These are phyloP conservation scores for Centaurea solstitialis DNA, from an alignment of 129 eudicot species.

Conservation along the genomic window DNA sequence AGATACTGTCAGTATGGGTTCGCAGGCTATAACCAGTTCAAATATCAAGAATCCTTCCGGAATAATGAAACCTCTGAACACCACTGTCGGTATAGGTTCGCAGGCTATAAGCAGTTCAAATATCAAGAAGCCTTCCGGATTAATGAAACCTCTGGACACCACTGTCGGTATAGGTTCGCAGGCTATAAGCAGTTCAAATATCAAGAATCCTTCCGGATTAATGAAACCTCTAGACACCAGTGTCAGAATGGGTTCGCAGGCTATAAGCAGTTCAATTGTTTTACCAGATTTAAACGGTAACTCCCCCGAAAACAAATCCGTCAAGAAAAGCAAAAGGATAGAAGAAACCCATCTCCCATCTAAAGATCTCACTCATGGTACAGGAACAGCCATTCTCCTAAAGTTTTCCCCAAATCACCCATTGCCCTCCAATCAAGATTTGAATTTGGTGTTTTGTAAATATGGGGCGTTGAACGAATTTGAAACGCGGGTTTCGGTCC, in stretches of 20 bases:
- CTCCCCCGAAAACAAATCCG: conserved; percentile 26
- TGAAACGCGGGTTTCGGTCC: conserved; percentile 33
- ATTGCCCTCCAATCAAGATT: conserved; percentile 47
- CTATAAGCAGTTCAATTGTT: conserved; percentile 12
- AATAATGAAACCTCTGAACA: conserved; percentile 9
- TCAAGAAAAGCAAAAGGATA: conserved; percentile 30
- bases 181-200: neutral
- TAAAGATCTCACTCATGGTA: conserved; percentile 7
- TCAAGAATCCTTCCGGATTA: conserved; percentile 26
- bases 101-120: neutral
- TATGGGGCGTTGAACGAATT: conserved; percentile 54
- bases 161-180: neutral
- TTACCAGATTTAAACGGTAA: conserved; percentile 64
- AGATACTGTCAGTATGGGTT: neutral
- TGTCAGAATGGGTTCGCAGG: neutral
- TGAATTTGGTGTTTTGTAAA: conserved; percentile 39
- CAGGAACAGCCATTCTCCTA: conserved; percentile 52
- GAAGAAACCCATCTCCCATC: conserved; percentile 37
- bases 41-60: conserved; percentile 25
- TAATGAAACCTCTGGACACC: conserved; percentile 10
- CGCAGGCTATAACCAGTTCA: neutral
- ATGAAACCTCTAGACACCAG: conserved; percentile 8
- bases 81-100: neutral
- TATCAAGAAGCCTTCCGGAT: conserved; percentile 26
- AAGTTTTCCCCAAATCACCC: conserved; percentile 44